Evolutionary conservation across 2,329 filamentous ascomycete species (phyloP).

Genomic region (Claviceps sp.): DNA sequence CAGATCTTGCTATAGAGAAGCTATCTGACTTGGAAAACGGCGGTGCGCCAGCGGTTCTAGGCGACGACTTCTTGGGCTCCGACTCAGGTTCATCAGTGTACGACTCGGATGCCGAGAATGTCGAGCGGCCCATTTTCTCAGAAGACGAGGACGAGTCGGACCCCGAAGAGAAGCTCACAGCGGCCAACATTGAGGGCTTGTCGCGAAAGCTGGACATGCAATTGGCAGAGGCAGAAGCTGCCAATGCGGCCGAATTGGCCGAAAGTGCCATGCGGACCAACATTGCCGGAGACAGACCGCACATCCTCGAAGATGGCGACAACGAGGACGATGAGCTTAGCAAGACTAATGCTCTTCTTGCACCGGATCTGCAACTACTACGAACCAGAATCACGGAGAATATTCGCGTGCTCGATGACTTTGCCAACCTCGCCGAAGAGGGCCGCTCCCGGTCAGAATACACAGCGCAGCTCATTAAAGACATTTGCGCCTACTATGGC

Average conservation of each 20-base stretch:
- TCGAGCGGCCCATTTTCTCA: slow-evolving; percentile 63
- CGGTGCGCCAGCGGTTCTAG: slow-evolving; percentile 23
- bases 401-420: slow-evolving; percentile 80
- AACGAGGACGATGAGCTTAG: slow-evolving; percentile 43
- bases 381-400: slow-evolving; percentile 85
- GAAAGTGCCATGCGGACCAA: slow-evolving; percentile 86
- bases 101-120: slow-evolving; percentile 55
- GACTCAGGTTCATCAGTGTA: slow-evolving; percentile 45
- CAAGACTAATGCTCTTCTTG: slow-evolving; percentile 52
- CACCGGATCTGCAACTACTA: slow-evolving; percentile 81
- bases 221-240: slow-evolving; percentile 63
- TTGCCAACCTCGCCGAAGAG: slow-evolving; percentile 66
- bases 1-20: slow-evolving; percentile 29
- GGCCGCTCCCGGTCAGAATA: slow-evolving; percentile 80
- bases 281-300: slow-evolving; percentile 64
- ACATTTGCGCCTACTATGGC: slow-evolving; percentile 93
- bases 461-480: slow-evolving; percentile 70
- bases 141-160: slow-evolving; percentile 87
- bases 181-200: slow-evolving; percentile 89
- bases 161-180: slow-evolving; percentile 79
- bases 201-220: slow-evolving; percentile 73
- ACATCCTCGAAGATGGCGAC: slow-evolving; percentile 50
- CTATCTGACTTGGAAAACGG: slow-evolving; percentile 29
- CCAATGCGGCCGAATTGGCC: slow-evolving; percentile 73
- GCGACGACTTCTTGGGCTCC: slow-evolving; percentile 47